Evolutionary conservation across 345 rosid species (phyloP).

Genomic region (Citropsis articulata): DNA sequence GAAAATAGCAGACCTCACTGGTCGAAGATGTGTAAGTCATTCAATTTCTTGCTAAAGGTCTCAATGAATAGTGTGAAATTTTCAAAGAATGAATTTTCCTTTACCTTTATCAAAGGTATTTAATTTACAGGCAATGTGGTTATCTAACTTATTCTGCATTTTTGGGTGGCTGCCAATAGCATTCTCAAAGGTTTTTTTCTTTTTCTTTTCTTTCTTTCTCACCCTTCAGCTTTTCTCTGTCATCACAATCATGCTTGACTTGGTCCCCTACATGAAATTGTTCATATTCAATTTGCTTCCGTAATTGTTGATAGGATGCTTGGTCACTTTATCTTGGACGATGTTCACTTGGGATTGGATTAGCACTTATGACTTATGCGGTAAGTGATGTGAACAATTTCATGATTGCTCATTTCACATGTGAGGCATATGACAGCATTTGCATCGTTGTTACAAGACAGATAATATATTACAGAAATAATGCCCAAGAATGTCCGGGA

Average conservation of each 20-base stretch:
- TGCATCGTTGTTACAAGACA: background rate
- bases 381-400: slow-evolving; percentile 16
- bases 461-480: slow-evolving; percentile 30
- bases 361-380: slow-evolving; percentile 33
- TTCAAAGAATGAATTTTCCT: background rate
- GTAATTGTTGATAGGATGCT: slow-evolving; percentile 18
- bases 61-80: too few species aligned
- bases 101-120: background rate
- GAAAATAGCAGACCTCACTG: slow-evolving; percentile 33
- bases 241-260: background rate
- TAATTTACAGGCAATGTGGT: slow-evolving; percentile 52
- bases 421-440: background rate
- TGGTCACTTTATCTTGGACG: slow-evolving; percentile 41
- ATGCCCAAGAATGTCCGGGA: slow-evolving; percentile 29
- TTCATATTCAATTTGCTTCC: background rate
- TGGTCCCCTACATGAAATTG: background rate
- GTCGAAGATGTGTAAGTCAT: slow-evolving; percentile 34
- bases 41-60: background rate
- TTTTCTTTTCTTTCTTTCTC: background rate
- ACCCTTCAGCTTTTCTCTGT: background rate
- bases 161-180: slow-evolving; percentile 56
- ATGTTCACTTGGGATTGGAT: slow-evolving; percentile 29
- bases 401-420: background rate
- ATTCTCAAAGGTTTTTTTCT: slow-evolving; percentile 36
- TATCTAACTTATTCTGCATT: slow-evolving; percentile 43